Percentiles rank a stretch among this genome's conserved stretches.
Evolutionary conservation across 257 asterid species (phyloP).

Genomic region (Echites panduratus): DNA sequence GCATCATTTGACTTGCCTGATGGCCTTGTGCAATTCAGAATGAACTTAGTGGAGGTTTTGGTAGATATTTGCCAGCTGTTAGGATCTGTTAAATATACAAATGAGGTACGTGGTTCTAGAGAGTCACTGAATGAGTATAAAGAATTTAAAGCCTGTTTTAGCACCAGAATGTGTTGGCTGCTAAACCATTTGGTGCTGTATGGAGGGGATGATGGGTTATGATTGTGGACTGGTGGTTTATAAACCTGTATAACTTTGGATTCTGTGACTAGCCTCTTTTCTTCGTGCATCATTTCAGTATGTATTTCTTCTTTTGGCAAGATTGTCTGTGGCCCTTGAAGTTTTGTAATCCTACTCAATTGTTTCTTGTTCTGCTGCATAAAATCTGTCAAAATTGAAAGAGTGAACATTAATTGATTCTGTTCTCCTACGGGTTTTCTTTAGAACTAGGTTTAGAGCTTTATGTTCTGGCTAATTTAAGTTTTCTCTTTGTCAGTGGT

Average conservation of each 20-base stretch:
- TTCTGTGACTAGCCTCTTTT: background rate
- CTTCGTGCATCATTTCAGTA: background rate
- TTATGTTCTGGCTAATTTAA: background rate
- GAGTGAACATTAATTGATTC: background rate
- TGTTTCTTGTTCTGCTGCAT: background rate
- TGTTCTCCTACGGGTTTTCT: background rate
- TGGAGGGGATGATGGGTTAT: background rate
- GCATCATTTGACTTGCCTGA: conserved; percentile 58
- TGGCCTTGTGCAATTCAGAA: conserved; percentile 75
- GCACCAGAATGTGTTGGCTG: background rate
- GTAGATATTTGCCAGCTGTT: conserved; percentile 72
- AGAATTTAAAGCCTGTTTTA: background rate
- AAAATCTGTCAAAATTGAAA: background rate
- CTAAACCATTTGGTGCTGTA: background rate
- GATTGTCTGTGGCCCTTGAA: background rate
- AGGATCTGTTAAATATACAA: conserved; percentile 51
- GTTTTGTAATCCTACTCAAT: background rate
- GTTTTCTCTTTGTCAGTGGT: background rate
- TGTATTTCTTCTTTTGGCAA: background rate
- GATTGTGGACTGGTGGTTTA: background rate
- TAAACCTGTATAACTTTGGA: background rate
- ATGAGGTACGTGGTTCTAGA: conserved; percentile 44
- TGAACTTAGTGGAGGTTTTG: conserved; percentile 70
- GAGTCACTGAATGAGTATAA: background rate
- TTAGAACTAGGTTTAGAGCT: background rate